A percentile compares a stretch with the other conserved stretches of the same genome.
These are phyloP conservation scores for Daldinia grandis DNA, from an alignment of 495 filamentous ascomycete species.

Conservation along the genomic window DNA sequence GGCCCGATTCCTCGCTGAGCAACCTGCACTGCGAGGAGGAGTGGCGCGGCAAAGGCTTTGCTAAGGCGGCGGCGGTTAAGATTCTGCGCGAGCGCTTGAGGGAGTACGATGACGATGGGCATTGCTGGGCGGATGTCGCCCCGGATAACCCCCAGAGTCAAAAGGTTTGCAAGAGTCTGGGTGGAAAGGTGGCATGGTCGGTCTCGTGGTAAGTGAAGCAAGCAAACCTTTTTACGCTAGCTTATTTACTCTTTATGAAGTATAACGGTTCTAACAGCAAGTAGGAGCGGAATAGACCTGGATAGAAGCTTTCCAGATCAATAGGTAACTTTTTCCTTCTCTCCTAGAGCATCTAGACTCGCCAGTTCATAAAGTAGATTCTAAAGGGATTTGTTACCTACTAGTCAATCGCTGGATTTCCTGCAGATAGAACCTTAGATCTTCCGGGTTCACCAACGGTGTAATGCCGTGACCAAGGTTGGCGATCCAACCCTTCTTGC, in stretches of 20 bases:
- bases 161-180: slow-evolving; percentile 54
- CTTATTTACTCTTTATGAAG: slow-evolving; percentile 5
- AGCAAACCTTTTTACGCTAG: not conserved
- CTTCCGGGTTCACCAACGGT: slow-evolving; percentile 89
- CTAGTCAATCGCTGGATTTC: slow-evolving; percentile 80
- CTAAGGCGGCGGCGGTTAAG: slow-evolving; percentile 53
- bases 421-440: slow-evolving; percentile 91
- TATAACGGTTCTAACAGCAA: not conserved
- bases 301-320: slow-evolving; percentile 37
- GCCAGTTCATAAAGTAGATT: not conserved
- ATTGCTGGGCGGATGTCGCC: slow-evolving; percentile 55
- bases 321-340: slow-evolving; percentile 7
- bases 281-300: slow-evolving; percentile 42
- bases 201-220: slow-evolving; percentile 54
- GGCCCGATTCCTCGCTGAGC: slow-evolving; percentile 42
- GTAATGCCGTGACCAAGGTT: slow-evolving; percentile 95
- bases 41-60: slow-evolving; percentile 55
- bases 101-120: slow-evolving; percentile 50
- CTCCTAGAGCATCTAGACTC: not conserved
- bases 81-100: slow-evolving; percentile 51
- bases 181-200: slow-evolving; percentile 49
- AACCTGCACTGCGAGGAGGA: slow-evolving; percentile 46
- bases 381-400: slow-evolving; percentile 5
- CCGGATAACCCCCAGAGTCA: slow-evolving; percentile 52
- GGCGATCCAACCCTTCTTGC: slow-evolving; percentile 74